phyloP scores from a whole-genome alignment of 2,329 filamentous ascomycete species.

The Leptosphaerulina australis region DNA sequence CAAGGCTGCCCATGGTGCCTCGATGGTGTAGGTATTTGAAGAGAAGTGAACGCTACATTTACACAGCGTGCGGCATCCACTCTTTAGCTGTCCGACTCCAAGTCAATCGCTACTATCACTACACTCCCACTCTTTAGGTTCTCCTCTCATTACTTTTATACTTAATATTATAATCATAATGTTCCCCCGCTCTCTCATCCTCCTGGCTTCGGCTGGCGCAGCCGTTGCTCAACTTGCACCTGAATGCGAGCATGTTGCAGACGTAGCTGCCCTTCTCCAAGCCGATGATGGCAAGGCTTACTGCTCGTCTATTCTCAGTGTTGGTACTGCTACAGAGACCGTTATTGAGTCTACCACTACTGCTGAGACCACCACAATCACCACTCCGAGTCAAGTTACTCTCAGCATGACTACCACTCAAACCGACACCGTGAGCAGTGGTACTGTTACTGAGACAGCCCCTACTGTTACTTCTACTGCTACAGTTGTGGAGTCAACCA shows the following conservation, averaged over 20 bases:
- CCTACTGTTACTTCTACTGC: conserved; percentile 2
- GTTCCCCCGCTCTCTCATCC: conserved; percentile 15
- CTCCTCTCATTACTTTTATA: conserved; percentile 5
- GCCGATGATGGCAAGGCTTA: conserved; percentile 13
- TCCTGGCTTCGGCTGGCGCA: conserved; percentile 15
- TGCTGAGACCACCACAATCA: conserved; percentile 14
- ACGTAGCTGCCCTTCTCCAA: conserved; percentile 10
- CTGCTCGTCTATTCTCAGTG: conserved; percentile 13
- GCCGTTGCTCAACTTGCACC: conserved; percentile 14
- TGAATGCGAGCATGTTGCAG: conserved; percentile 14
- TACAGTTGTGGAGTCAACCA: conserved; percentile 2
- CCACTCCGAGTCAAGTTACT: conserved; percentile 15
- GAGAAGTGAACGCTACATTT: background rate
- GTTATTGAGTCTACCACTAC: conserved; percentile 11
- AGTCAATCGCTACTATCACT: conserved; percentile 14
- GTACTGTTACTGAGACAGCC: conserved; percentile 15
- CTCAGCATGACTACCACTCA: conserved; percentile 8
- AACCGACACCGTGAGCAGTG: conserved; percentile 10
- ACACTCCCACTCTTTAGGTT: conserved; percentile 17
- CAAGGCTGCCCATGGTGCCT: background rate
- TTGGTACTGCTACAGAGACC: conserved; percentile 13
- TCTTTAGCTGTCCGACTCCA: conserved; percentile 20
- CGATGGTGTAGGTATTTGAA: conserved; percentile 7
- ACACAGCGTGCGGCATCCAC: conserved; percentile 16
- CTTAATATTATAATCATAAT: conserved; percentile 19